Percentiles rank a stretch among this genome's conserved stretches.
These are phyloP conservation scores for Penicillium ochrochloron DNA, from an alignment of 495 filamentous ascomycete species.

Conservation along the genomic window DNA sequence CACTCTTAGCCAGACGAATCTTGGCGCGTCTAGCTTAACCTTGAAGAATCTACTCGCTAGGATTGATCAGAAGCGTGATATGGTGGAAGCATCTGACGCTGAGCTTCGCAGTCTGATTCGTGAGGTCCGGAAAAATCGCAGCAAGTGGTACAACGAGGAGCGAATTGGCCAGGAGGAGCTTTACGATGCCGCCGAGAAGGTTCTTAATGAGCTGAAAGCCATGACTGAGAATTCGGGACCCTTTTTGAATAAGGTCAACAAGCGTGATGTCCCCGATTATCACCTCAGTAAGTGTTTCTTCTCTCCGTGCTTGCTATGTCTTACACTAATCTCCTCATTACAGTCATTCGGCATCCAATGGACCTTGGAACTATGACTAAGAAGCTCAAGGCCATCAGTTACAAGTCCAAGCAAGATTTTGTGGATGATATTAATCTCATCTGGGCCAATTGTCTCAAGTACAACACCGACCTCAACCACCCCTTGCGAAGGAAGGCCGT, in stretches of 20 bases:
- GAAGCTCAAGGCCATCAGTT: conserved; percentile 84
- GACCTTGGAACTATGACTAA: conserved; percentile 98
- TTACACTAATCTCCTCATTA: conserved; percentile 26
- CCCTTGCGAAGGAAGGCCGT: conserved; percentile 90
- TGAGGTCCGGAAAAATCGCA: conserved; percentile 94
- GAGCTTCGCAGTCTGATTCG: conserved; percentile 92
- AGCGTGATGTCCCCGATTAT: conserved; percentile 96
- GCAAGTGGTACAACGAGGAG: conserved; percentile 98
- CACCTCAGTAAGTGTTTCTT: conserved; percentile 66
- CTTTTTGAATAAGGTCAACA: conserved; percentile 91
- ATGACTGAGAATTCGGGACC: conserved; percentile 95
- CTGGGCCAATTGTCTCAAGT: conserved; percentile 94
- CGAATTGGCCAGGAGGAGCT: conserved; percentile 96
- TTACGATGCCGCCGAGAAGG: conserved; percentile 95
- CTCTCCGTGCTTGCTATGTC: conserved; percentile 1
- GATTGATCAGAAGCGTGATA: conserved; percentile 88
- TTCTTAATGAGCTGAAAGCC: conserved; percentile 92
- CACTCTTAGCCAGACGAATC: conserved; percentile 87
- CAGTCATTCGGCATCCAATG: conserved; percentile 97
- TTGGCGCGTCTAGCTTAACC: conserved; percentile 95
- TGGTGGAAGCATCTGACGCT: conserved; percentile 87
- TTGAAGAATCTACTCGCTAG: conserved; percentile 94
- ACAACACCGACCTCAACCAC: conserved; percentile 89
- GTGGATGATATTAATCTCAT: conserved; percentile 92
- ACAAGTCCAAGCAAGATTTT: conserved; percentile 95